phyloP scores from a whole-genome alignment of 1,284 basidiomycete genomes.

The Nidula niveotomentosa region DNA sequence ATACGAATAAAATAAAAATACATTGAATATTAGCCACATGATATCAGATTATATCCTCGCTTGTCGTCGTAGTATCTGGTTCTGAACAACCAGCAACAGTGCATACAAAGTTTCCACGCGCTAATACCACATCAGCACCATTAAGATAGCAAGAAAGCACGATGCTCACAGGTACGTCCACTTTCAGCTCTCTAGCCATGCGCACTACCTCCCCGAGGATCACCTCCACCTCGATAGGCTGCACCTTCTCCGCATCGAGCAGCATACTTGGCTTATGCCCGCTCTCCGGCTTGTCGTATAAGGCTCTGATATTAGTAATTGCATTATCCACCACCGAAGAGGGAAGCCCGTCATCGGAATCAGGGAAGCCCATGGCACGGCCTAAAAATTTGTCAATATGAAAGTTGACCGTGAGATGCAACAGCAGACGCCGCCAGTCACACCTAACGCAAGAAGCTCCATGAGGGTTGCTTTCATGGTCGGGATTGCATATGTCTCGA shows the following conservation, averaged over 20 bases:
- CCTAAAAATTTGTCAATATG: constrained; percentile 23
- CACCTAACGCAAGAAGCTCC: constrained; percentile 47
- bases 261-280: constrained; percentile 60
- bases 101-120: constrained; percentile 25
- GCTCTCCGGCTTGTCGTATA: constrained; percentile 40
- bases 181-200: constrained; percentile 41
- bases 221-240: constrained; percentile 65
- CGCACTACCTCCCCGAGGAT: constrained; percentile 61
- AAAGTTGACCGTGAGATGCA: neutral
- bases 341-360: constrained; percentile 40
- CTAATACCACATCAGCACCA: constrained; percentile 9
- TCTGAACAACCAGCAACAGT: constrained; percentile 25
- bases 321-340: constrained; percentile 35
- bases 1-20: too few species aligned
- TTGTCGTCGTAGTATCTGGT: constrained; percentile 19
- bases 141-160: constrained; percentile 14
- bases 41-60: too few species aligned
- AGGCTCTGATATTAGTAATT: constrained; percentile 36
- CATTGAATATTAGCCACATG: too few species aligned
- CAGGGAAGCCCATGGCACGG: constrained; percentile 47
- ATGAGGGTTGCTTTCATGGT: constrained; percentile 40
- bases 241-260: constrained; percentile 50
- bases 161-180: constrained; percentile 50
- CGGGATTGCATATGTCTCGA: constrained; percentile 46
- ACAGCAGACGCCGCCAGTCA: neutral